These are phyloP conservation scores for Penicillium soppii DNA, from an alignment of 495 filamentous ascomycete genomes.

Conservation along the genomic window DNA sequence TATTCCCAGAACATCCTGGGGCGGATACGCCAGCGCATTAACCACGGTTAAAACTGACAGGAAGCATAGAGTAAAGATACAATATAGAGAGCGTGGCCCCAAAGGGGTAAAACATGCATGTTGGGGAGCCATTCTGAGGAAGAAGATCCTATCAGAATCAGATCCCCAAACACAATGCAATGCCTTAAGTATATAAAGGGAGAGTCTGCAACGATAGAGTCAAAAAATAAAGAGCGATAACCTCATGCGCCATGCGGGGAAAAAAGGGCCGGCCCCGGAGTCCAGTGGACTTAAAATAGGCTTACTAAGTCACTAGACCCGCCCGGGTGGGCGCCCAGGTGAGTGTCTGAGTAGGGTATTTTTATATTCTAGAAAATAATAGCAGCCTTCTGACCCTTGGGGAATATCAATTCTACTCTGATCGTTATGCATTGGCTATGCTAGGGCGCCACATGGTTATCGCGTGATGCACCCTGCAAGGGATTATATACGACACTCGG, in stretches of 20 bases:
- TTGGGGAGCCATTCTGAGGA: constrained; percentile 17
- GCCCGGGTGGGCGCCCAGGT: background rate
- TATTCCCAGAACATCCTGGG: constrained; percentile 24
- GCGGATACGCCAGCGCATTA: constrained; percentile 32
- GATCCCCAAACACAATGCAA: constrained; percentile 3
- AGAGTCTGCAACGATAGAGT: background rate
- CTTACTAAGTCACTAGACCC: constrained; percentile 24
- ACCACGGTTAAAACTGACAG: constrained; percentile 17
- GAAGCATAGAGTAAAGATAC: constrained; percentile 23
- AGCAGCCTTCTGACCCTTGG: background rate
- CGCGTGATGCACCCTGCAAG: constrained; percentile 14
- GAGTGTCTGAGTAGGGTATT: background rate
- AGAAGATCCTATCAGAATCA: constrained; percentile 7
- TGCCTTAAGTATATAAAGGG: constrained; percentile 15
- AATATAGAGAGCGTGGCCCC: constrained; percentile 15
- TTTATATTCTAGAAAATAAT: background rate
- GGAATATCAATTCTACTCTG: background rate
- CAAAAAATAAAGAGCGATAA: constrained; percentile 1
- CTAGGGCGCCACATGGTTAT: constrained; percentile 12
- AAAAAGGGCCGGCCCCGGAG: constrained; percentile 8
- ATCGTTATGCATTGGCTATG: background rate
- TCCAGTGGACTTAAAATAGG: background rate
- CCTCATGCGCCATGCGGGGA: constrained; percentile 20
- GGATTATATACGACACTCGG: constrained; percentile 1
- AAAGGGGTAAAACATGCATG: constrained; percentile 7